phyloP scores from a whole-genome alignment of 78 protist genomes.

The Pirum gemmata region DNA sequence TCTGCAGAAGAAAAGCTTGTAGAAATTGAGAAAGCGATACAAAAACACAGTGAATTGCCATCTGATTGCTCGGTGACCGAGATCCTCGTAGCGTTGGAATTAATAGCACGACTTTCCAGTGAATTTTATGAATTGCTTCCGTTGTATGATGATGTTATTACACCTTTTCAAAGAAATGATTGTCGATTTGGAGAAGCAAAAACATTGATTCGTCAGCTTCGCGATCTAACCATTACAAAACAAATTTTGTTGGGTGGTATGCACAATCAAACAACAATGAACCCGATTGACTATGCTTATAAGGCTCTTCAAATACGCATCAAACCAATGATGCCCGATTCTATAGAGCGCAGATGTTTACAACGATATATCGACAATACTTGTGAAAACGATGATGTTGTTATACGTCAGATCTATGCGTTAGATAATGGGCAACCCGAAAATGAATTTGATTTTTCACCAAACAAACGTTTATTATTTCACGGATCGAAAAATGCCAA shows the following conservation, averaged over 20 bases:
- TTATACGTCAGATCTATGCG: neutral
- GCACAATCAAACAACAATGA: neutral
- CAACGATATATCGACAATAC: conserved; percentile 10
- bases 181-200: neutral
- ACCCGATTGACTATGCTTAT: conserved; percentile 20
- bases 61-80: neutral
- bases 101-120: neutral
- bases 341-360: neutral
- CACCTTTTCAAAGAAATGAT: neutral
- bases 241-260: conserved; percentile 16
- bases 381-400: conserved; percentile 6
- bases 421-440: neutral
- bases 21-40: too few relatives aligned
- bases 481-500: conserved; percentile 56
- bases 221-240: conserved; percentile 10
- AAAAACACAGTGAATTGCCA: too few relatives aligned
- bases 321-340: neutral
- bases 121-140: conserved; percentile 21
- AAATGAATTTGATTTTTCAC: neutral
- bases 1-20: too few relatives aligned
- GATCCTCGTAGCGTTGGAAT: neutral
- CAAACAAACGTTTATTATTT: conserved; percentile 34
- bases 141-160: neutral
- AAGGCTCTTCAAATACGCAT: conserved; percentile 10
- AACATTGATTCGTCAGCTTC: neutral